phyloP scores from a whole-genome alignment of 1,139 yeast species.

The Arxiozyma heterogenica region DNA sequence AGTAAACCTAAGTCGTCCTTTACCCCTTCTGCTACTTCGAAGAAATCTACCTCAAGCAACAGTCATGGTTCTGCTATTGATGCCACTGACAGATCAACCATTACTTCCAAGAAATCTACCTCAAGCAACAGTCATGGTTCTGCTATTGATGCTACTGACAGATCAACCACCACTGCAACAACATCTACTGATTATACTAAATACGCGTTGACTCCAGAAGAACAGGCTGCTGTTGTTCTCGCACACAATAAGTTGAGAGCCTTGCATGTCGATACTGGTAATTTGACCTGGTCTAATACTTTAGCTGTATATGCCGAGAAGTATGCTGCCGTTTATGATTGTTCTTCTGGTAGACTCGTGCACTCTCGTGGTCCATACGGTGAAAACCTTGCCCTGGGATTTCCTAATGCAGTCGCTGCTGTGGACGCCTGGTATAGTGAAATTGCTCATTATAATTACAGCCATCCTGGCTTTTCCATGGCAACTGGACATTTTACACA shows the following conservation, averaged over 20 bases:
- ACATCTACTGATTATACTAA: too few relatives aligned
- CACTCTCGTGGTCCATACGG: slow-evolving; percentile 58
- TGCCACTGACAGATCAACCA: too few relatives aligned
- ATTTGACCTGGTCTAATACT: slow-evolving; percentile 40
- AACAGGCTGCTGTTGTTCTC: slow-evolving; percentile 27
- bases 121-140: too few relatives aligned
- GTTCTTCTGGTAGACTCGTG: slow-evolving; percentile 41
- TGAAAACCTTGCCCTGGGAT: slow-evolving; percentile 53
- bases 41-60: too few relatives aligned
- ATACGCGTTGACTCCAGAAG: not conserved
- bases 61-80: too few relatives aligned
- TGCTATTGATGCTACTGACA: too few relatives aligned
- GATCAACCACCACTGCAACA: too few relatives aligned
- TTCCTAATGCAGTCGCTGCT: slow-evolving; percentile 35
- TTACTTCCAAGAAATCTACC: too few relatives aligned
- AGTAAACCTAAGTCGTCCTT: too few relatives aligned
- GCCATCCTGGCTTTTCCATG: slow-evolving; percentile 33
- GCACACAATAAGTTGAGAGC: slow-evolving; percentile 48
- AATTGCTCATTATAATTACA: slow-evolving; percentile 41
- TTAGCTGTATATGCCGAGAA: slow-evolving; percentile 36
- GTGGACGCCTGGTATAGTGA: slow-evolving; percentile 64
- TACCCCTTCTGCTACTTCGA: not conserved
- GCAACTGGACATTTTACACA: slow-evolving; percentile 54
- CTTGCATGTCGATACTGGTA: slow-evolving; percentile 44
- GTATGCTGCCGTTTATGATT: slow-evolving; percentile 43